A percentile compares a stretch with the other conserved stretches of the same genome.
Conservation (phyloP, 1,284 basidiomycete species). For the Thecaphora frezii region DNA sequence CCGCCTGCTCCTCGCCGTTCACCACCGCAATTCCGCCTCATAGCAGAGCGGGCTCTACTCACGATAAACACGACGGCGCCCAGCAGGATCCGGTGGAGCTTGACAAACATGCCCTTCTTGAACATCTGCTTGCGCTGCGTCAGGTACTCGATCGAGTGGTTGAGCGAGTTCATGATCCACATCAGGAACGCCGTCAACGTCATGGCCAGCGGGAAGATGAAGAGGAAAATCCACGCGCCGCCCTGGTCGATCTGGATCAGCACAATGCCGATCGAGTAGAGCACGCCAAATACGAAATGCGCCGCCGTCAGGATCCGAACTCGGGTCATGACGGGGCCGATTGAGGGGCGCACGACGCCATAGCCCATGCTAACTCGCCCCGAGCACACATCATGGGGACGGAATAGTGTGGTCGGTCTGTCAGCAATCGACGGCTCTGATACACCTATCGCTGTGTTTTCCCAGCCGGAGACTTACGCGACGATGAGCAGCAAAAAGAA, state of each 20-base stretch:
- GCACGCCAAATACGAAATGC: constrained; percentile 87
- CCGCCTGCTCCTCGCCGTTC: too few relatives aligned
- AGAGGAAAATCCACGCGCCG: constrained; percentile 58
- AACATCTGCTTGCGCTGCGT: constrained; percentile 53
- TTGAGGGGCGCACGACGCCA: constrained; percentile 66
- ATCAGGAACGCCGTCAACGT: constrained; percentile 90
- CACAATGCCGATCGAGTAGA: constrained; percentile 63
- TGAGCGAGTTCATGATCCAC: constrained; percentile 68
- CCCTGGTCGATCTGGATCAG: constrained; percentile 73
- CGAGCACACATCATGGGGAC: not conserved
- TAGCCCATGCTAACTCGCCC: constrained; percentile 54
- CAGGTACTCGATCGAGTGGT: constrained; percentile 48
- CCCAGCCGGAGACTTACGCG: constrained; percentile 49
- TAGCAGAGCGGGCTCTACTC: constrained; percentile 6
- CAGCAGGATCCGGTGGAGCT: constrained; percentile 83
- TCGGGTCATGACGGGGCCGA: constrained; percentile 76
- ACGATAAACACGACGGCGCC: constrained; percentile 79
- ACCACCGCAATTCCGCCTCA: too few relatives aligned
- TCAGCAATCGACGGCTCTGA: too few relatives aligned
- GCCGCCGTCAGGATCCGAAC: constrained; percentile 75
- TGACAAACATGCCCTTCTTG: constrained; percentile 60
- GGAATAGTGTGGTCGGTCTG: too few relatives aligned
- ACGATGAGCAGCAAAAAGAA: constrained; percentile 95
- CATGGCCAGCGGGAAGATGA: constrained; percentile 86
- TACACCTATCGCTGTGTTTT: too few relatives aligned